Conservation (phyloP, 768 basidiomycete genomes). For the Asterophora lycoperdoides region DNA sequence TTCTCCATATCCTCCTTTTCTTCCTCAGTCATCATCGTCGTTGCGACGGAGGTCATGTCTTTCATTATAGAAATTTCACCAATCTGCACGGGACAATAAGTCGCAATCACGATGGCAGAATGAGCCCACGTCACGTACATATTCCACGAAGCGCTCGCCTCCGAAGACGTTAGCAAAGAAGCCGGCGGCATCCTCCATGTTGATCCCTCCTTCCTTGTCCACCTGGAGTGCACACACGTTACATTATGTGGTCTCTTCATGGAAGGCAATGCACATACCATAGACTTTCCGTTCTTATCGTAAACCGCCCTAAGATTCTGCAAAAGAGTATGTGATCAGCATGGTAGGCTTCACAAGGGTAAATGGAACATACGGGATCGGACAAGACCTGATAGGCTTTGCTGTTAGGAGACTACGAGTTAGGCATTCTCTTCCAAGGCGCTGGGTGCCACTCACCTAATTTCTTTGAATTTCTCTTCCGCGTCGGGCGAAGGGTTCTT, state of each 20-base stretch:
- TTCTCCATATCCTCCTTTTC: constrained; percentile 86
- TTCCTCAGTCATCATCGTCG: constrained; percentile 88
- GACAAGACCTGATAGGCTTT: constrained; percentile 95
- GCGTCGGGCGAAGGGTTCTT: constrained; percentile 93
- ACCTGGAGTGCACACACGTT: constrained; percentile 34
- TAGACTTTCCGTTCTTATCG: constrained; percentile 91
- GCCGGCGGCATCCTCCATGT: constrained; percentile 88
- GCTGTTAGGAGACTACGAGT: constrained; percentile 33
- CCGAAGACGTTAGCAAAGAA: constrained; percentile 97
- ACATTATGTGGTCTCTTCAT: neutral
- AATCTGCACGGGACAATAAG: constrained; percentile 49
- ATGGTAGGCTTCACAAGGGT: constrained; percentile 3
- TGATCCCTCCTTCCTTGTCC: constrained; percentile 73
- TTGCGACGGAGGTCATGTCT: constrained; percentile 81
- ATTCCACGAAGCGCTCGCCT: constrained; percentile 86
- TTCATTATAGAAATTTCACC: constrained; percentile 97
- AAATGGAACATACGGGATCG: constrained; percentile 56
- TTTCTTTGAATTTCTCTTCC: constrained; percentile 94
- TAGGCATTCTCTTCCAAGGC: neutral
- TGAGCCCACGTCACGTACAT: constrained; percentile 57
- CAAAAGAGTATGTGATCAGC: constrained; percentile 4
- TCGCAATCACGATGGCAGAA: neutral
- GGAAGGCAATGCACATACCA: constrained; percentile 42
- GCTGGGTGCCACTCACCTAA: constrained; percentile 54
- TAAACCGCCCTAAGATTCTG: constrained; percentile 86